Base-by-base conservation (phyloP, 164 flowering plant species). In the Liriodendron chinense region DNA sequence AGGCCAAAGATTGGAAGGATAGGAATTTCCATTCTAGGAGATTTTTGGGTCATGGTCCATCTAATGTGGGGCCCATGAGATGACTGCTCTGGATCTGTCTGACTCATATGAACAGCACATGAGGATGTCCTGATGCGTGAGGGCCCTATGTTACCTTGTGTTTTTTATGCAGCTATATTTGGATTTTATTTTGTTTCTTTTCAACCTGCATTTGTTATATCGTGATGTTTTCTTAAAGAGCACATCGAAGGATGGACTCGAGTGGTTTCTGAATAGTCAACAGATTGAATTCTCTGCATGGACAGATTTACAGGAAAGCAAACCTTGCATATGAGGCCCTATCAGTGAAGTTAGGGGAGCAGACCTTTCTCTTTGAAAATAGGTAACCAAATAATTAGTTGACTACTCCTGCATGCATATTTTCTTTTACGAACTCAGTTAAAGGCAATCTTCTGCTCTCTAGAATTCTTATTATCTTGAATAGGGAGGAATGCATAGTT, bases 231-330 rank as follows among this genome's bases (percentile, higher is more conserved):
- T 57, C 47, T 28, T 20, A 10, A 21, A 71, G 9, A 71, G 23
- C 3, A 50, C 7, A 8, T 12, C 24, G 5, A 64, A 66, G 75
- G 62, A 14, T 49, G 65, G 49, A 7, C 28, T 14, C 47, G 28
- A 26, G 56, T 34, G 65, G 22, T 22, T 43, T 20, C 26, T 72
- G 68, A 26, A 49, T 73, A 14, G 23, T 61, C 21, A 76, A 70
- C n/a, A 26, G 53, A 73, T 59, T 72, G n/a, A 57, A 22, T 75
- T 64, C 57, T 69, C 21, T 72, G 8, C 10, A 21, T 79, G 72
- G 76, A 63, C 90, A 96, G 99, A 94, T 92, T 21, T 92, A 89
- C 75, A 85, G 80, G 80, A 90, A 81, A 80, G 98, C 97, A 8
- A 75, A 72, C 26, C 23, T 77, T 72, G 99, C 97, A 50, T 94